A percentile compares a stretch with the other conserved stretches of the same genome.
These are phyloP conservation scores for Verticillium albo-atrum DNA, from an alignment of 2,329 filamentous ascomycete genomes.

Conservation along the genomic window DNA sequence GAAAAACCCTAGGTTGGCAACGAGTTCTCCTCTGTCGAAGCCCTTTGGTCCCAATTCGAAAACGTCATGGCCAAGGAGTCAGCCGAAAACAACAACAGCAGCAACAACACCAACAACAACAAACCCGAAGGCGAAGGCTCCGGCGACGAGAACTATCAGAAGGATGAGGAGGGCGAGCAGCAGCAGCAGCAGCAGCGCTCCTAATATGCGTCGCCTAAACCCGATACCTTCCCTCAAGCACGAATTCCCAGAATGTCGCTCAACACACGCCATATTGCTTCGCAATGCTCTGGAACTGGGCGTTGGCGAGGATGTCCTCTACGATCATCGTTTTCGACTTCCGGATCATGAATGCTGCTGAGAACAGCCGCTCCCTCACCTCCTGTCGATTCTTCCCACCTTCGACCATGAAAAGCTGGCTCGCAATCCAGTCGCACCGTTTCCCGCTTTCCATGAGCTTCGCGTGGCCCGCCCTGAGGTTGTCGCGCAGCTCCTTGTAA, in stretches of 20 bases:
- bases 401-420: background rate
- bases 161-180: conserved; percentile 18
- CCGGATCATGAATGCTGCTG: background rate
- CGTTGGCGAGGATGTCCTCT: background rate
- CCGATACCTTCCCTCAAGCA: background rate
- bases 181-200: conserved; percentile 16
- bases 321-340: background rate
- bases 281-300: background rate
- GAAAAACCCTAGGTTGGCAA: conserved; percentile 74
- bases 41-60: conserved; percentile 95
- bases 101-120: conserved; percentile 10
- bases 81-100: conserved; percentile 17
- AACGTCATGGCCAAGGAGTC: conserved; percentile 81
- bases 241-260: background rate
- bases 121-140: conserved; percentile 14
- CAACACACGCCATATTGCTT: background rate
- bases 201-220: background rate
- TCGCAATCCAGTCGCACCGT: background rate
- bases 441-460: background rate
- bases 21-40: conserved; percentile 95
- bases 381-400: background rate
- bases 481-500: background rate
- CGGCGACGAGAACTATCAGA: conserved; percentile 20
- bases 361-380: background rate
- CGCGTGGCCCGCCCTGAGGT: background rate